Evolutionary conservation across 23 red algal species (phyloP), one percentile per base, ranked within the genome.

Genomic region (Agarophyton chilense): DNA sequence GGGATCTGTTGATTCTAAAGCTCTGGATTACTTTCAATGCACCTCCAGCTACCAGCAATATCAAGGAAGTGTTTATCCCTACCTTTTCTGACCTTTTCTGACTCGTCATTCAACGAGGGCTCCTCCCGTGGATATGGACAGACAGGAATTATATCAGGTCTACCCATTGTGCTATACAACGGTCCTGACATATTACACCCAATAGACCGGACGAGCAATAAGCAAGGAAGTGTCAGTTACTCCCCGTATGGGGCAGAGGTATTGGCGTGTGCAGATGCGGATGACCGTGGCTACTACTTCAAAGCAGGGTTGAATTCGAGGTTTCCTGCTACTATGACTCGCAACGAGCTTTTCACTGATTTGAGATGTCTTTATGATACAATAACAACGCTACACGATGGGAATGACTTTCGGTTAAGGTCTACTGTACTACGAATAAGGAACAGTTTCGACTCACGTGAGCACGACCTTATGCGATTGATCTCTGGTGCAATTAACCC

Each of bases 401-500:
- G 8, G 11, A 51, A 25, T 8, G 76, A 80, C 32, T 80, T 54
- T 54, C 42, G 76, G 6, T 42, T 80, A 8, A 41, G 45, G 4
- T 9, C 19, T 5, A 80, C 76, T 9, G 45, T 80, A 10, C 58
- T 58, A 47, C 38, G 56, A 16, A 45, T 86, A 13, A 56, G 42
- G 22, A 73, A 70, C 35, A 86, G 81, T 31, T 86, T 86, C 65
- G 81, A 86, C 11, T 45, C 57, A 4, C 56, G 38, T 0, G 57
- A 86, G 44, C 18, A 71, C 11, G 47, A 86, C 40, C 18, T 47
- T 28, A 86, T 86, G 60, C 40, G 61, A 17, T 86, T n/a, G 81
- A 86, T 86, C 19, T 34, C 81, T 16, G 60, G 81, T 4, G 44
- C 5, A 7, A 0, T 0, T 33, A 86, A 86, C 65, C 0, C 65